Base-by-base conservation (phyloP, 139 green algal species). In the Penium margaritaceum region DNA sequence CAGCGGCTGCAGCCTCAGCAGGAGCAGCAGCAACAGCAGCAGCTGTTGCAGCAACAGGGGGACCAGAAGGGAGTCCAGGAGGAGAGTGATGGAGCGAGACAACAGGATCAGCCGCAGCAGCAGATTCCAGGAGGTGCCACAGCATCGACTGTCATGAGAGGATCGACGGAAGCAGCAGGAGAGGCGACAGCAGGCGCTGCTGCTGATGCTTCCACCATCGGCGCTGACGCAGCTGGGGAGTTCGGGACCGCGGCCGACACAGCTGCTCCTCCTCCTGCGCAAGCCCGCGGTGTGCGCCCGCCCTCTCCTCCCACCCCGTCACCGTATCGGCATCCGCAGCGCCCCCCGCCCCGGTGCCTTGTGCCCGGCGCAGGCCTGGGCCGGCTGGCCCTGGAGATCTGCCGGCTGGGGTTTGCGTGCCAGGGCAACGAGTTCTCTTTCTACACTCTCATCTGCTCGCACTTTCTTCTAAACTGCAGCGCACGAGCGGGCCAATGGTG, bases 351-450 rank as follows among this genome's bases (percentile, higher is more conserved):
- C 65, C 73, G 1, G 81, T 94, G 57, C 54, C 84, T 98, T 27
- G 81, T 97, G 12, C 94, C 93, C 0, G 93, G 94, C 2, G 86
- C 84, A 0, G 94, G 94, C 21, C 78, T 98, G 33, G 94, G 74
- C 0, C 81, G 94, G 15, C 81, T 98, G 67, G 63, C 65, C n/a
- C 67, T 61, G 4, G 84, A 88, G 43, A 78, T 85, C 66, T 82
- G 82, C 17, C 39, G 53, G 7, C 64, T 63, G 69, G 80, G 72
- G 9, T 84, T 77, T 15, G 39, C 58, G 12, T 79, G 29, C 41
- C 77, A 86, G 77, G 93, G 93, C 47, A 97, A 96, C 67, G 94
- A 99, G 86, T 95, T 95, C 86, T 88, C 72, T 43, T 98, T 96
- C 83, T 97, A 88, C 87, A 99, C 97, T 90, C 88, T 99, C 51